phyloP scores from a whole-genome alignment of 1,139 yeast species.

The Magnusiomyces ingens region DNA sequence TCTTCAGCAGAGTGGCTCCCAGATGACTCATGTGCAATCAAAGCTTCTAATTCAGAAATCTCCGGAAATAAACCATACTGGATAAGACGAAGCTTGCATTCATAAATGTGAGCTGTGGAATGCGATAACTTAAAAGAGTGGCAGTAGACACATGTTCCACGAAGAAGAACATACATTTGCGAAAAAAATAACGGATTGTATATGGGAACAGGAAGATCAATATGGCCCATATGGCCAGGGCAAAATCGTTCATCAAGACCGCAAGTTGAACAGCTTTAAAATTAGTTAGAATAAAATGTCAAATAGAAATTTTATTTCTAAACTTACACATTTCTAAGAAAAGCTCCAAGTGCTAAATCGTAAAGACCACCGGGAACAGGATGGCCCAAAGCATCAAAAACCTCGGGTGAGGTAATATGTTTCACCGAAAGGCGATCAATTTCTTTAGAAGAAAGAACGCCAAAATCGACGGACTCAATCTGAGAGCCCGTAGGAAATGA shows the following conservation, averaged over 20 bases:
- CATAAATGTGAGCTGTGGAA: slow-evolving; percentile 64
- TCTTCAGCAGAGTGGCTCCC: neutral
- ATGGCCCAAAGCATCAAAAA: slow-evolving; percentile 91
- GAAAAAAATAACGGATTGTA: slow-evolving; percentile 92
- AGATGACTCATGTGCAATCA: slow-evolving; percentile 1
- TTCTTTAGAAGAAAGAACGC: slow-evolving; percentile 75
- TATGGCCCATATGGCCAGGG: slow-evolving; percentile 98
- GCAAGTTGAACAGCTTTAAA: slow-evolving; percentile 72
- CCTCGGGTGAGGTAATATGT: slow-evolving; percentile 91
- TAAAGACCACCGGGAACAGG: slow-evolving; percentile 92
- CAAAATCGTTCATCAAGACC: slow-evolving; percentile 91
- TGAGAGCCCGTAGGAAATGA: slow-evolving; percentile 95
- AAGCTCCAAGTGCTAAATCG: slow-evolving; percentile 92
- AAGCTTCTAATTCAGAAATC: slow-evolving; percentile 46
- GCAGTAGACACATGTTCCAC: slow-evolving; percentile 87
- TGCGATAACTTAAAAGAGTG: slow-evolving; percentile 69
- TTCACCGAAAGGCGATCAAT: slow-evolving; percentile 83
- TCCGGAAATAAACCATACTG: slow-evolving; percentile 88
- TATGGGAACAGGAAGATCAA: slow-evolving; percentile 90
- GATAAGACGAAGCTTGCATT: slow-evolving; percentile 71
- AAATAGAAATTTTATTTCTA: slow-evolving; percentile 3
- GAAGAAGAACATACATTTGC: slow-evolving; percentile 76
- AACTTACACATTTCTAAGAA: slow-evolving; percentile 57
- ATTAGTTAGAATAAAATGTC: slow-evolving; percentile 17
- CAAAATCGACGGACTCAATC: slow-evolving; percentile 87